phyloP scores from a whole-genome alignment of 345 rosid genomes.

The Salix caprea region DNA sequence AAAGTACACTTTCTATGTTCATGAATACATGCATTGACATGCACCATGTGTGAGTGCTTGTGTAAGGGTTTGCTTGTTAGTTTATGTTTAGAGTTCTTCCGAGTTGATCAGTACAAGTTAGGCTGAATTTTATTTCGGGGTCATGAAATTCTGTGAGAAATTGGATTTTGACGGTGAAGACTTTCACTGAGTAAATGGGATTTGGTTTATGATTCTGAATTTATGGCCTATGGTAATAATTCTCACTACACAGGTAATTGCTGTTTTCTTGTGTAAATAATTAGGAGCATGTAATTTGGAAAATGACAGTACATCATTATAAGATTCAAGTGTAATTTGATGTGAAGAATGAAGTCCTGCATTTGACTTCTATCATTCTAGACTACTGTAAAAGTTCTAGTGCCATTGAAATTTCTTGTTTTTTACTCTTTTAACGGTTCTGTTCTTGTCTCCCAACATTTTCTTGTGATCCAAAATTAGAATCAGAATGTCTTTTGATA shows the following conservation, averaged over 20 bases:
- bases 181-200: too few relatives aligned
- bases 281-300: background rate
- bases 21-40: background rate
- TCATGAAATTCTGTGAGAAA: background rate
- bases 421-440: too few relatives aligned
- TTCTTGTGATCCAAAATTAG: background rate
- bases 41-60: background rate
- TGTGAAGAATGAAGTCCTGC: too few relatives aligned
- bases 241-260: background rate
- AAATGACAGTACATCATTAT: background rate
- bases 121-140: background rate
- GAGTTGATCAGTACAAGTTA: background rate
- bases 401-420: too few relatives aligned
- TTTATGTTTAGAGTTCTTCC: background rate
- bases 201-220: background rate
- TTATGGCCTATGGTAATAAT: background rate
- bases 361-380: too few relatives aligned
- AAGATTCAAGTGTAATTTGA: too few relatives aligned
- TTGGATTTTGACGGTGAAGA: too few relatives aligned
- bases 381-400: too few relatives aligned
- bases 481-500: background rate
- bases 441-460: background rate
- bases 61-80: background rate
- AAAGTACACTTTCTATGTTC: background rate
- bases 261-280: background rate